A percentile compares a stretch with the other conserved stretches of the same genome.
phyloP scores from a whole-genome alignment of 2,329 filamentous ascomycete species.

The Zymoseptoria brevis region DNA sequence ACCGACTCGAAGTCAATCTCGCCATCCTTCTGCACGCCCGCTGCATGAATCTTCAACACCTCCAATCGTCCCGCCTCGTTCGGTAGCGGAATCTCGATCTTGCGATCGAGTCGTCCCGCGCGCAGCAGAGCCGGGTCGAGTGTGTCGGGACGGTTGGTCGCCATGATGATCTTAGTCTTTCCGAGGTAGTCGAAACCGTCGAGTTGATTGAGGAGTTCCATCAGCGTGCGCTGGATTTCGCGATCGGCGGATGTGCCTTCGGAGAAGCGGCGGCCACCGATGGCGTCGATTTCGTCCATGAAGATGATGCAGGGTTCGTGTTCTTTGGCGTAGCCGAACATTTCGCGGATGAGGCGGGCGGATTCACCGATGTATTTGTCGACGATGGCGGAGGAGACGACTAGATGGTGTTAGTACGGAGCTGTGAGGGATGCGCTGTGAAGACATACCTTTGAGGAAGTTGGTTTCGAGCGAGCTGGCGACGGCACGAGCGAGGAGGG shows the following conservation, averaged over 20 bases:
- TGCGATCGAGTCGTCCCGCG: slow-evolving; percentile 87
- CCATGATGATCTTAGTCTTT: slow-evolving; percentile 99
- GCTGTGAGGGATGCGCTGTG: background rate
- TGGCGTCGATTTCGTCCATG: slow-evolving; percentile 99
- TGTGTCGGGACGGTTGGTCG: slow-evolving; percentile 93
- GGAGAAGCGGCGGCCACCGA: slow-evolving; percentile 90
- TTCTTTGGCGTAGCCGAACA: slow-evolving; percentile 99
- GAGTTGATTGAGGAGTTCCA: slow-evolving; percentile 97
- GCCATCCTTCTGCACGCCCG: slow-evolving; percentile 77
- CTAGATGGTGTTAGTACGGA: slow-evolving; percentile 40
- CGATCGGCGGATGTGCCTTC: slow-evolving; percentile 96
- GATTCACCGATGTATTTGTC: slow-evolving; percentile 99
- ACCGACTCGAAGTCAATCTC: slow-evolving; percentile 99
- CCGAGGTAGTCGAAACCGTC: slow-evolving; percentile 99
- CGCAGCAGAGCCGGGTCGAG: slow-evolving; percentile 87
- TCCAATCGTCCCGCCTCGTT: slow-evolving; percentile 95
- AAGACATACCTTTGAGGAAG: slow-evolving; percentile 75
- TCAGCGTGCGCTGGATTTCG: slow-evolving; percentile 95
- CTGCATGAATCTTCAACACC: slow-evolving; percentile 95
- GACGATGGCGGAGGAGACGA: slow-evolving; percentile 96
- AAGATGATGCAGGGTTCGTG: slow-evolving; percentile 99
- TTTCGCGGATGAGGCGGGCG: slow-evolving; percentile 91
- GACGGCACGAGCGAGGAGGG: slow-evolving; percentile 83
- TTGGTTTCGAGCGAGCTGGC: slow-evolving; percentile 96
- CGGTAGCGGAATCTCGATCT: slow-evolving; percentile 94